phyloP scores from a whole-genome alignment of 169 alveolate species.

The Plasmodium cynomolgi region DNA sequence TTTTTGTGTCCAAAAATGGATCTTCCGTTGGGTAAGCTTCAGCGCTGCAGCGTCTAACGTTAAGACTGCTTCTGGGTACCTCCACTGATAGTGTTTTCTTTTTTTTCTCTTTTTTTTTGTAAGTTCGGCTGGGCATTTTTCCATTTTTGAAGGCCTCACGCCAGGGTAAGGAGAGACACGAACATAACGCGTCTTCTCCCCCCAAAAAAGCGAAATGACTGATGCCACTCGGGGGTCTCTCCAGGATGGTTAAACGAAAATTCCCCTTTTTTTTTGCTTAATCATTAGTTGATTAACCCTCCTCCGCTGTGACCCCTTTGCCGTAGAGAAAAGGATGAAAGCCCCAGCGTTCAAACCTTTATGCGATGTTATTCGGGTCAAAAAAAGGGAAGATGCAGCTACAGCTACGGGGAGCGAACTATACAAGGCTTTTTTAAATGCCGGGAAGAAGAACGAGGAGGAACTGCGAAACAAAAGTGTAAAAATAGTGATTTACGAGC shows the following conservation, averaged over 20 bases:
- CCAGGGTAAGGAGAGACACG: background rate
- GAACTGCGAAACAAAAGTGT: slow-evolving; percentile 18
- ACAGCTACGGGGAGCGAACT: background rate
- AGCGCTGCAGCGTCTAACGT: background rate
- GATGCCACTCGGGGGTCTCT: background rate
- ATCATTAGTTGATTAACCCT: background rate
- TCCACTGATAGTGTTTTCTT: background rate
- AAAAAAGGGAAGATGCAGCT: slow-evolving; percentile 13
- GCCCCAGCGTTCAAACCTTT: slow-evolving; percentile 53
- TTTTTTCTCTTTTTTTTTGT: background rate
- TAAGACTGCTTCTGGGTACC: background rate
- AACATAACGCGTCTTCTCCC: background rate
- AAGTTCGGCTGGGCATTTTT: background rate
- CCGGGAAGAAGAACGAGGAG: background rate
- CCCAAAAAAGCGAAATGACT: background rate
- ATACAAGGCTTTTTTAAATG: slow-evolving; percentile 40
- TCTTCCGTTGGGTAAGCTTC: background rate
- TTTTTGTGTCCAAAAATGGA: background rate
- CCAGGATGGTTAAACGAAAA: background rate
- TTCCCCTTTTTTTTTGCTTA: background rate
- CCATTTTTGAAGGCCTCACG: background rate
- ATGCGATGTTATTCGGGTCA: slow-evolving; percentile 42
- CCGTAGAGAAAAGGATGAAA: background rate
- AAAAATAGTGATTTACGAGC: slow-evolving; percentile 33
- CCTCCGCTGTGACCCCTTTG: background rate